Base-by-base conservation (phyloP, 2,329 filamentous ascomycete genomes). In the Thelonectria olida region DNA sequence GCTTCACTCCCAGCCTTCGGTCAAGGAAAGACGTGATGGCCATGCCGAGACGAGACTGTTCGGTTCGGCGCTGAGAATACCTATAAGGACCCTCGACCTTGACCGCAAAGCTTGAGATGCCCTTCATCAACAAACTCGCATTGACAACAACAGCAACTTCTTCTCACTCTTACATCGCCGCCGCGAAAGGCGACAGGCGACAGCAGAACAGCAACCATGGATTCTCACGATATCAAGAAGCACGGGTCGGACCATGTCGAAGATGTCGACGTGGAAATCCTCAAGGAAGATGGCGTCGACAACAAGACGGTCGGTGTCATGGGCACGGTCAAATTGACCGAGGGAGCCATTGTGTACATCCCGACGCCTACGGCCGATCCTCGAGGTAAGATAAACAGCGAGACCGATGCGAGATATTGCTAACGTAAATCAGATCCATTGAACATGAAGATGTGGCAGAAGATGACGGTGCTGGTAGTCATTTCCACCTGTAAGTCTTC, bases 371-470 rank as follows among this genome's bases (percentile, higher is more conserved):
- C 66, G 2, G 66, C 66, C n/a, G 66, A 68, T 36, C 66, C 57
- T 10, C 44, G 31, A 27, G 58, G 58, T 61, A 20, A 55, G 52
- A 41, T 15, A 2, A 5, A 45, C 17, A 7, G 5, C 6, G 13
- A 23, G 5, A 19, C 8, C 42, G 25, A 39, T n/a, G 20, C 15
- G n/a, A n/a, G n/a, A n/a, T n/a, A 52, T 25, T 39, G 15, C 58
- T 48, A 63, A 38, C 22, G 12, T 12, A 3, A n/a, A 7, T 9
- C 7, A 68, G 66, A 68, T 54, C 66, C 66, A 2, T 49, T 68
- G 48, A 68, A 68, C 51, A 67, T 68, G 66, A 65, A 54, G 47
- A 68, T 63, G 64, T 68, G 66, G 66, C 66, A 68, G 44, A 68
- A 68, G 54, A 52, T 50, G 10, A 45, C 52, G 5, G 64, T 67